A percentile compares a stretch with the other conserved stretches of the same genome.
phyloP scores from a whole-genome alignment of 495 filamentous ascomycete genomes.

The Aspergillus taichungensis region DNA sequence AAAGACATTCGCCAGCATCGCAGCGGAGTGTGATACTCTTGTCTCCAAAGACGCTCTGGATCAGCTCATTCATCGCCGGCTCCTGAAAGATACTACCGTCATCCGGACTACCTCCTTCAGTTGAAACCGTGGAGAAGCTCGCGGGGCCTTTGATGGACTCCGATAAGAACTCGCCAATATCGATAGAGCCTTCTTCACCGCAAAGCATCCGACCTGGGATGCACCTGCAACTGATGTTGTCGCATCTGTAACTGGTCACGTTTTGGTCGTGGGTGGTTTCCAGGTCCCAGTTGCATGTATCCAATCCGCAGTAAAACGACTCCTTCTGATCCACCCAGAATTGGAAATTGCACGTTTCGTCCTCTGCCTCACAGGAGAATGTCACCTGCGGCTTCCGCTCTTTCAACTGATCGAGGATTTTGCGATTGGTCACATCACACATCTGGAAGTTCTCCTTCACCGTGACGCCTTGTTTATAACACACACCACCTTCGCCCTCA shows the following conservation, averaged over 20 bases:
- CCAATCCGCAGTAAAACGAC: slow-evolving; percentile 90
- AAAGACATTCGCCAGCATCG: slow-evolving; percentile 81
- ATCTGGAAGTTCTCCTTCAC: slow-evolving; percentile 94
- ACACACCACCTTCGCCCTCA: slow-evolving; percentile 67
- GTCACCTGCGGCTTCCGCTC: slow-evolving; percentile 83
- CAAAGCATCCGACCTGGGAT: slow-evolving; percentile 89
- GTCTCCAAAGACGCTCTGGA: slow-evolving; percentile 82
- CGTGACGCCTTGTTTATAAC: slow-evolving; percentile 82
- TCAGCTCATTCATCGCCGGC: slow-evolving; percentile 81
- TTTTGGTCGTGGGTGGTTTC: slow-evolving; percentile 64
- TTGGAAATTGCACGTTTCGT: slow-evolving; percentile 80
- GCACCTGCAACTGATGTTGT: slow-evolving; percentile 77
- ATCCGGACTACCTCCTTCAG: slow-evolving; percentile 45
- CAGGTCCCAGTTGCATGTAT: slow-evolving; percentile 65
- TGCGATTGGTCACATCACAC: slow-evolving; percentile 92
- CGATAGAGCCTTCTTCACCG: slow-evolving; percentile 80
- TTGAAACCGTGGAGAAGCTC: slow-evolving; percentile 62
- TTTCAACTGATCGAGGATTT: slow-evolving; percentile 81
- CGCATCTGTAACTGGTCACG: slow-evolving; percentile 72
- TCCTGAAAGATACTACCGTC: slow-evolving; percentile 79
- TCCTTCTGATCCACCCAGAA: slow-evolving; percentile 94
- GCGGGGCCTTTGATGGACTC: slow-evolving; percentile 79
- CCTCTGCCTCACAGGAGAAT: slow-evolving; percentile 75
- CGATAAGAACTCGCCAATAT: slow-evolving; percentile 80
- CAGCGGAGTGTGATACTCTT: slow-evolving; percentile 77